These are phyloP conservation scores for Myriosclerotinia duriaeana DNA, from an alignment of 2,329 filamentous ascomycete genomes.

Conservation along the genomic window DNA sequence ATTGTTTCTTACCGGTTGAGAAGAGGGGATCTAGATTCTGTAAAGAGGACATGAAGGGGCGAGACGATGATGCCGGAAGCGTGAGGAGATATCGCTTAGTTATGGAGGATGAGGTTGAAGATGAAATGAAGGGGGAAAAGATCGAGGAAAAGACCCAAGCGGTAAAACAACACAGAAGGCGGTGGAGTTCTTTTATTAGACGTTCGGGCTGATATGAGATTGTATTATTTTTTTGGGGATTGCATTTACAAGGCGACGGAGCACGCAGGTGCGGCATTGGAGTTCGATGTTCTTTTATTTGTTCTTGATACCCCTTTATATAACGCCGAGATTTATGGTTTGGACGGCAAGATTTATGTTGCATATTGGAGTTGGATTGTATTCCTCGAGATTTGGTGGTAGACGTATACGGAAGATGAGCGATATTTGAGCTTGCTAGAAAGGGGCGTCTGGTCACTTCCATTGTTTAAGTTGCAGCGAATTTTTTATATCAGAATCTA, in stretches of 20 bases:
- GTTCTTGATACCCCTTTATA: constrained; percentile 16
- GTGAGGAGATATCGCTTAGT: constrained; percentile 60
- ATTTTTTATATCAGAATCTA: background rate
- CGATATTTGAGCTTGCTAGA: background rate
- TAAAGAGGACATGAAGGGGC: constrained; percentile 29
- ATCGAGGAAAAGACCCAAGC: background rate
- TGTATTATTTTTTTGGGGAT: background rate
- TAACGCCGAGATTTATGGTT: background rate
- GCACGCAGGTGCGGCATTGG: background rate
- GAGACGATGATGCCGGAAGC: constrained; percentile 53
- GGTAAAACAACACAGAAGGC: background rate
- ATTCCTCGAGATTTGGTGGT: background rate
- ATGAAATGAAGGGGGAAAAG: background rate
- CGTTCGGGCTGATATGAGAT: background rate
- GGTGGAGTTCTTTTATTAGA: constrained; percentile 14
- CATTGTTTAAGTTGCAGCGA: background rate
- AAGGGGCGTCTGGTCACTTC: background rate
- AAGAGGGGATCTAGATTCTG: constrained; percentile 58
- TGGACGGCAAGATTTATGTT: background rate
- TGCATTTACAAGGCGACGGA: background rate
- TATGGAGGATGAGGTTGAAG: constrained; percentile 37
- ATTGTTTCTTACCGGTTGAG: constrained; percentile 57
- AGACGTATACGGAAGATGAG: background rate
- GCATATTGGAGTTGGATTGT: constrained; percentile 5
- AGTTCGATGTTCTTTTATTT: constrained; percentile 7